Evolutionary conservation across 2,329 filamentous ascomycete species (phyloP), one percentile per base, ranked within the genome.

Genomic region (Trichoderma simmonsii): DNA sequence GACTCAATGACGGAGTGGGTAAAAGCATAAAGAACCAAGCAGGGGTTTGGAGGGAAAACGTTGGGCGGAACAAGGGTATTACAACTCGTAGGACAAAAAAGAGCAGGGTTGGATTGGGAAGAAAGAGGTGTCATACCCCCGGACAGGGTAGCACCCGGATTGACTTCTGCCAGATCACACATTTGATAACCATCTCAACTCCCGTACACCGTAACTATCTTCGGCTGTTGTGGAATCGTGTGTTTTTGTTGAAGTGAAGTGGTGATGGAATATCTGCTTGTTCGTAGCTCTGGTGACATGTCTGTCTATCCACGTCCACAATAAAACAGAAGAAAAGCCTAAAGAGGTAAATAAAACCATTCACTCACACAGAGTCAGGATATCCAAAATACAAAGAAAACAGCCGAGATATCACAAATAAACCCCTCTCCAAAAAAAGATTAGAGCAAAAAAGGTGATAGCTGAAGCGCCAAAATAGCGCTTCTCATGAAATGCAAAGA

Each of bases 101-200:
- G 9, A 24, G 7, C 24, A 64, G 61, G 39, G 61, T n/a, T 48
- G n/a, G n/a, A 24, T 24, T 54, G 48, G 24, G 26, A 48, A 63
- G 60, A 43, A 39, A 39, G 39, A 43, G 39, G 39, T 43, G 39
- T 43, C 36, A 30, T 18, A 15, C 48, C 48, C 18, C 26, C 15
- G 43, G 61, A 64, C 61, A 51, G 18, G 61, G 26, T 64, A 48
- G 61, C 36, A 64, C 5, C 26, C 28, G 61, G 61, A 39, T 64
- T 64, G 61, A n/a, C 61, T 30, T 64, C 26, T 43, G 61, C 61
- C 61, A 64, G 18, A 64, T 64, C 61, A 64, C 61, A 18, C 61
- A 48, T 51, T 64, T 64, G 61, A 43, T 30, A 32, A 26, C 21
- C 61, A 51, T 64, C 36, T 43, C 21, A 54, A 54, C 48, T 54